Percentiles rank a stretch among this genome's conserved stretches.
These are phyloP conservation scores for Microdochium paspali DNA, from an alignment of 2,329 filamentous ascomycete species.

Conservation along the genomic window DNA sequence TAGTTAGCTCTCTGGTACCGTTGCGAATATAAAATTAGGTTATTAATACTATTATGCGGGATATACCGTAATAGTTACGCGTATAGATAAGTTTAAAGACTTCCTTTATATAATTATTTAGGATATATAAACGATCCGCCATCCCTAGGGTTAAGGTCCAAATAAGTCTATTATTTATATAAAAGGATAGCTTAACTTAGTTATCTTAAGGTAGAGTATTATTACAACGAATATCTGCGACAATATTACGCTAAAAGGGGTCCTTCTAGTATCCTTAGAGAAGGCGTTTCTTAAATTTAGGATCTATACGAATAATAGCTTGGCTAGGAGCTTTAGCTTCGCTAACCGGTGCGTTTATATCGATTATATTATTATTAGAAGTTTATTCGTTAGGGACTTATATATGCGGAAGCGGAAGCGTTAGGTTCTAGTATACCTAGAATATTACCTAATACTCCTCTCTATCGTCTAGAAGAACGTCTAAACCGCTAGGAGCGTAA, in stretches of 20 bases:
- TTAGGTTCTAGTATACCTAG: no score
- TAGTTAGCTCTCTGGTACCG: no score
- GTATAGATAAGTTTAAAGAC: neutral
- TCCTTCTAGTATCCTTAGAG: neutral
- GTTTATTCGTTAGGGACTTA: neutral
- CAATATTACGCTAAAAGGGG: no score
- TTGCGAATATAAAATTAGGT: no score
- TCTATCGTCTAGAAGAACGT: neutral
- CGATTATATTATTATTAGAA: neutral
- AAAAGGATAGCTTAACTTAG: no score
- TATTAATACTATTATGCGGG: neutral
- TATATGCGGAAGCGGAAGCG: no score
- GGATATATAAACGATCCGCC: neutral
- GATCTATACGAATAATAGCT: neutral
- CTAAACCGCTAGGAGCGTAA: neutral
- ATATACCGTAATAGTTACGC: neutral
- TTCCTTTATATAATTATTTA: no score
- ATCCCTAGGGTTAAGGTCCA: neutral
- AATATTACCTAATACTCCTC: neutral
- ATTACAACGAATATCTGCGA: no score
- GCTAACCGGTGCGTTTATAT: neutral
- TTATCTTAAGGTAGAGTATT: no score
- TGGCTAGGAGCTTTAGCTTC: neutral
- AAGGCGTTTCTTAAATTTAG: neutral
- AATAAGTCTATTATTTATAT: no score